These are phyloP conservation scores for Fusarium sp. DNA, from an alignment of 2,329 filamentous ascomycete species.

Conservation along the genomic window DNA sequence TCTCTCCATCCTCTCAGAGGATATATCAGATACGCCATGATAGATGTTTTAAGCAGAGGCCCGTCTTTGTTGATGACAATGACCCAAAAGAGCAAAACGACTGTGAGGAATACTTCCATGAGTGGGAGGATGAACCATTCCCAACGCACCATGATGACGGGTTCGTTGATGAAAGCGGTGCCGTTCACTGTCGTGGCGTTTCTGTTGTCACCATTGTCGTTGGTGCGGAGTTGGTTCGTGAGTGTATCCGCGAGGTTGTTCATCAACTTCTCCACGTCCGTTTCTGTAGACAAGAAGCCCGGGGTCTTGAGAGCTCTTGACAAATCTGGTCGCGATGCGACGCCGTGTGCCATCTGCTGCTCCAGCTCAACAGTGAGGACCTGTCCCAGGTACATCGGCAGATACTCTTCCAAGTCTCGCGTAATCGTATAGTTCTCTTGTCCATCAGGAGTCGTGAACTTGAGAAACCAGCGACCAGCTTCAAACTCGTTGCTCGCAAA, in stretches of 20 bases:
- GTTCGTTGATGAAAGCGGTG: neutral
- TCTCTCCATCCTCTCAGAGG: neutral
- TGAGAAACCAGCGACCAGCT: neutral
- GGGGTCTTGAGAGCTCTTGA: neutral
- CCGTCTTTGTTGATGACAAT: neutral
- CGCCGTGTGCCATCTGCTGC: neutral
- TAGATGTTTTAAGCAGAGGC: constrained; percentile 8
- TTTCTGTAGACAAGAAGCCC: neutral
- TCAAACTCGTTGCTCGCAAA: neutral
- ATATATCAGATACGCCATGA: constrained; percentile 6
- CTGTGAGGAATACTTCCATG: neutral
- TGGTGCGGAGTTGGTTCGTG: constrained; percentile 13
- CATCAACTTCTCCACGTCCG: constrained; percentile 2
- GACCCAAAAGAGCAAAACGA: neutral
- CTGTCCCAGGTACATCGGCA: neutral
- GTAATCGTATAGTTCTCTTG: neutral
- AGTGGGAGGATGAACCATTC: constrained; percentile 7
- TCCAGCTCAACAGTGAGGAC: neutral
- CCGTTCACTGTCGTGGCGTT: neutral
- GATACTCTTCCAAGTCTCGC: neutral
- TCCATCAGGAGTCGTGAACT: neutral
- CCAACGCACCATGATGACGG: constrained; percentile 15
- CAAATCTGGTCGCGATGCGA: neutral
- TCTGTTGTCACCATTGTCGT: constrained; percentile 4
- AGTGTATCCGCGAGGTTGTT: neutral